Conservation (phyloP, 2,329 filamentous ascomycete species). For the Paramyrothecium roridum region DNA sequence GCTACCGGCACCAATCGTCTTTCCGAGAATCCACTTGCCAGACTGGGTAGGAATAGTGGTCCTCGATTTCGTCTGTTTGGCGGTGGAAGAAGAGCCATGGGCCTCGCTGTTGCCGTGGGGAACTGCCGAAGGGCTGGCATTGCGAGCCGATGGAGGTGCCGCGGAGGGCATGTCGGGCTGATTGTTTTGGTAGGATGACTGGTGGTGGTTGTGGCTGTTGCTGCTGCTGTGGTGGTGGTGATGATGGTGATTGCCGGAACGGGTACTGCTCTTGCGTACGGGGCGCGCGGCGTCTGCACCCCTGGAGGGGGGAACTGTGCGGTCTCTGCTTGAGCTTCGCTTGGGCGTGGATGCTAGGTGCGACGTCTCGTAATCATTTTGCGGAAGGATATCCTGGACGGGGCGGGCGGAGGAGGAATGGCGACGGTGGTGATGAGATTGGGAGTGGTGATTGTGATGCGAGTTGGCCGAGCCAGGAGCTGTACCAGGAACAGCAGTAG, state of each 20-base stretch:
- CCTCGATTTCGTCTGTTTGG: slow-evolving; percentile 54
- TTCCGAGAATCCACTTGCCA: slow-evolving; percentile 91
- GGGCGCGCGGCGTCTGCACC: slow-evolving; percentile 47
- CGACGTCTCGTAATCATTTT: slow-evolving; percentile 71
- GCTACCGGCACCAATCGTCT: slow-evolving; percentile 94
- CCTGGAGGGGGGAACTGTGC: slow-evolving; percentile 44
- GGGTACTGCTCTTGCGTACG: slow-evolving; percentile 48
- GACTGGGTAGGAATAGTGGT: slow-evolving; percentile 89
- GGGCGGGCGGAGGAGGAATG: slow-evolving; percentile 39
- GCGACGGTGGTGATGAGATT: slow-evolving; percentile 34
- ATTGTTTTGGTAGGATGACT: slow-evolving; percentile 19
- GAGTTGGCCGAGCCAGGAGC: not conserved
- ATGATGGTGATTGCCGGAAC: slow-evolving; percentile 38
- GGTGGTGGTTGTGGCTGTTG: slow-evolving; percentile 29
- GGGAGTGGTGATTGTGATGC: slow-evolving; percentile 12
- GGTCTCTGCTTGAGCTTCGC: slow-evolving; percentile 65
- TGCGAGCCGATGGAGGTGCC: slow-evolving; percentile 45
- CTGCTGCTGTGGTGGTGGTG: slow-evolving; percentile 25
- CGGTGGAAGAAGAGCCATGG: slow-evolving; percentile 30
- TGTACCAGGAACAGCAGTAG: slow-evolving; percentile 7
- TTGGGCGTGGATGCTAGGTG: slow-evolving; percentile 59
- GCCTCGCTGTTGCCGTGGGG: slow-evolving; percentile 37
- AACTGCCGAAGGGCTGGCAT: slow-evolving; percentile 49
- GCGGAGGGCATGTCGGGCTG: slow-evolving; percentile 47
- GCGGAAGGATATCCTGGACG: slow-evolving; percentile 42